Percentiles rank a stretch among this genome's conserved stretches.
These are phyloP conservation scores for Phanerochaete sordida DNA, from an alignment of 768 basidiomycete species.

Conservation along the genomic window DNA sequence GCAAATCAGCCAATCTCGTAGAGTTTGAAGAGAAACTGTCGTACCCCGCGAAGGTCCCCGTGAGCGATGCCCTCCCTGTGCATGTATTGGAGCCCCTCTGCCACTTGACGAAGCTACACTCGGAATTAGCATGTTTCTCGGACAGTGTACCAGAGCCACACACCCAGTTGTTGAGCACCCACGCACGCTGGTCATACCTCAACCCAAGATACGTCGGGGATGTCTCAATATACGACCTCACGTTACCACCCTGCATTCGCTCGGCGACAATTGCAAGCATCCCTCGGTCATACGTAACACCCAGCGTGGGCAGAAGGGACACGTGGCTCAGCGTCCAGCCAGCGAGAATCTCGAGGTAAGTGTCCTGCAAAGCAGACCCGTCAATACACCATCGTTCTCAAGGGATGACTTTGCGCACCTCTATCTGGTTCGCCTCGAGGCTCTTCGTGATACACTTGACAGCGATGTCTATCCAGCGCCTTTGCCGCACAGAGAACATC, in stretches of 20 bases:
- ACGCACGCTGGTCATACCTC: no score
- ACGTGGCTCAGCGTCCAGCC: background rate
- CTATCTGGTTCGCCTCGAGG: background rate
- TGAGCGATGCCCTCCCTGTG: conserved; percentile 1
- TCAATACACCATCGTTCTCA: no score
- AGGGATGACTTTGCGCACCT: background rate
- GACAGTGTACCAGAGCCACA: background rate
- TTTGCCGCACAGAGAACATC: background rate
- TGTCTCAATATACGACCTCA: background rate
- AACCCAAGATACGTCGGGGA: no score
- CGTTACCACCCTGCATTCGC: background rate
- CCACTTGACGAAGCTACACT: background rate
- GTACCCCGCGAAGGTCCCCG: conserved; percentile 2
- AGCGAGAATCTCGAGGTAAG: background rate
- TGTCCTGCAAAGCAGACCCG: background rate
- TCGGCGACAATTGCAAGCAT: background rate
- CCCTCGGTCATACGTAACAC: background rate
- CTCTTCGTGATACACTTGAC: background rate
- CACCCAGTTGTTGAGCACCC: background rate
- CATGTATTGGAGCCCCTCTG: conserved; percentile 2
- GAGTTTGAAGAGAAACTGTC: background rate
- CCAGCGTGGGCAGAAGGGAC: background rate
- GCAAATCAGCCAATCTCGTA: background rate
- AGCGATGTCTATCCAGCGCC: background rate
- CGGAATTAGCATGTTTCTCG: background rate